Evolutionary conservation across 495 filamentous ascomycete genomes (phyloP).

Genomic region (Lophiotrema nucula): DNA sequence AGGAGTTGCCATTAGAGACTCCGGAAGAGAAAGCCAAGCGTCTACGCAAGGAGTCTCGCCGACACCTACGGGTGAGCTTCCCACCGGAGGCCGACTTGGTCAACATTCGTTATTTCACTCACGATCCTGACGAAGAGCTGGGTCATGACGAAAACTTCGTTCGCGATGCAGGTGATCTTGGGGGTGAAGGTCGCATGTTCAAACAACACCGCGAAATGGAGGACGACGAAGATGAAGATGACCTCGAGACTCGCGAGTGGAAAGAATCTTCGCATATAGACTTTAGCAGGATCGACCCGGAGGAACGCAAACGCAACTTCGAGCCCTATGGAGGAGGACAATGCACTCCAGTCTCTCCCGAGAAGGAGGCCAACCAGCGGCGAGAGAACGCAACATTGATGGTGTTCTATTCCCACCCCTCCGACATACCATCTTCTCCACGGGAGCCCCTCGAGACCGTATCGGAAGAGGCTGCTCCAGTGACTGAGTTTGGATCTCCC

Average conservation of each 20-base stretch:
- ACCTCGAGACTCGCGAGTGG: conserved; percentile 52
- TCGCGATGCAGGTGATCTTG: conserved; percentile 68
- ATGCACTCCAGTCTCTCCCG: conserved; percentile 57
- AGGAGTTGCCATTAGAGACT: conserved; percentile 65
- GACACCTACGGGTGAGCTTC: conserved; percentile 68
- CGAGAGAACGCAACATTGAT: conserved; percentile 78
- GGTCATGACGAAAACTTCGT: conserved; percentile 65
- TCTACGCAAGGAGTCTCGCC: conserved; percentile 73
- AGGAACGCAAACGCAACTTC: conserved; percentile 56
- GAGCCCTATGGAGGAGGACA: conserved; percentile 62
- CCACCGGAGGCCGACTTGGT: conserved; percentile 72
- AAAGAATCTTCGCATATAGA: conserved; percentile 52
- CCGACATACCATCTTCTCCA: conserved; percentile 75
- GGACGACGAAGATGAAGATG: conserved; percentile 68
- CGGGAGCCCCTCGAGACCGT: conserved; percentile 61
- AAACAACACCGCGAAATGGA: conserved; percentile 67
- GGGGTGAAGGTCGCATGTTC: conserved; percentile 75
- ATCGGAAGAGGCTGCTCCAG: conserved; percentile 38
- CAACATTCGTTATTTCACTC: conserved; percentile 69
- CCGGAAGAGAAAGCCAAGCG: conserved; percentile 70
- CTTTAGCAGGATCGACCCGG: conserved; percentile 52
- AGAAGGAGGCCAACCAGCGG: conserved; percentile 66
- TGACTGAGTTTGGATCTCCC: conserved; percentile 52
- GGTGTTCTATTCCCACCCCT: conserved; percentile 70
- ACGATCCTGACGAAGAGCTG: conserved; percentile 77